phyloP scores from a whole-genome alignment of 768 basidiomycete genomes.

The Phlegmacium glaucopus region DNA sequence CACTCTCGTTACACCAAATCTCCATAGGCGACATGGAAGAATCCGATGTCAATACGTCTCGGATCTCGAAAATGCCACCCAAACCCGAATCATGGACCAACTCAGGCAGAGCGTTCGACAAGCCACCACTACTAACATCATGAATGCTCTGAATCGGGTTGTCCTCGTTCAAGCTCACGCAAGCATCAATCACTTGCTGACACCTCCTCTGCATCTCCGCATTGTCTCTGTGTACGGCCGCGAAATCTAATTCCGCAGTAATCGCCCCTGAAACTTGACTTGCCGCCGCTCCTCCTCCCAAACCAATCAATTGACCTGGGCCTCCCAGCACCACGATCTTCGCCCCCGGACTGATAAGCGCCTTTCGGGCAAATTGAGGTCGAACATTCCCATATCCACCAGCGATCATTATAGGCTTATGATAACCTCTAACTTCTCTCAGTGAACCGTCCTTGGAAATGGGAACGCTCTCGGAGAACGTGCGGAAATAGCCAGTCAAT shows the following conservation, averaged over 20 bases:
- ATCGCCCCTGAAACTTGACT: slow-evolving; percentile 90
- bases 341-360: slow-evolving; percentile 71
- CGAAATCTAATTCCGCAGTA: slow-evolving; percentile 93
- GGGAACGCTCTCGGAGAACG: no score
- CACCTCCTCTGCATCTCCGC: slow-evolving; percentile 97
- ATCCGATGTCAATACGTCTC: slow-evolving; percentile 91
- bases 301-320: slow-evolving; percentile 92
- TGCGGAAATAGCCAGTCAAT: slow-evolving; percentile 91
- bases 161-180: slow-evolving; percentile 50
- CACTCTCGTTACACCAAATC: slow-evolving; percentile 99
- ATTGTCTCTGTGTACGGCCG: slow-evolving; percentile 96
- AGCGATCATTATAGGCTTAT: slow-evolving; percentile 99
- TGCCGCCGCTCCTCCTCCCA: slow-evolving; percentile 95
- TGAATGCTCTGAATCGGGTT: slow-evolving; percentile 96
- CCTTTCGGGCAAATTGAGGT: slow-evolving; percentile 77
- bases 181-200: slow-evolving; percentile 96
- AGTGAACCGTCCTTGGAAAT: no score
- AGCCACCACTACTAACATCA: slow-evolving; percentile 95
- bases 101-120: slow-evolving; percentile 96
- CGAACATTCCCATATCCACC: slow-evolving; percentile 95
- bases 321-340: slow-evolving; percentile 93
- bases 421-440: slow-evolving; percentile 86
- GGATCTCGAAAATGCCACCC: slow-evolving; percentile 90
- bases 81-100: slow-evolving; percentile 92
- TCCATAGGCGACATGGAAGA: slow-evolving; percentile 98